Evolutionary conservation across 495 filamentous ascomycete species (phyloP).

Genomic region (Parmelia sp.): DNA sequence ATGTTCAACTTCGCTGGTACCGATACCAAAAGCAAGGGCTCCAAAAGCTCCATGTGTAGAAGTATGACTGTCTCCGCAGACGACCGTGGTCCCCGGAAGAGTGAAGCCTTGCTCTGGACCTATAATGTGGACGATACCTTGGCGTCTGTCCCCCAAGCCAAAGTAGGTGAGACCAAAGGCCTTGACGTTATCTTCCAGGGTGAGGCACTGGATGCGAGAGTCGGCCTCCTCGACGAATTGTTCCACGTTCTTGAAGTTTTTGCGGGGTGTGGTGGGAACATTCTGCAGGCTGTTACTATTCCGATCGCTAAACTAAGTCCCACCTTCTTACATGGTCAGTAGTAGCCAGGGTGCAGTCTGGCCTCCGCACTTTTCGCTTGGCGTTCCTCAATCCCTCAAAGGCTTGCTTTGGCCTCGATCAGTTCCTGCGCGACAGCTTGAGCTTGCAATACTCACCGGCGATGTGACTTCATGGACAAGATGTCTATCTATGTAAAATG

Average conservation of each 20-base stretch:
- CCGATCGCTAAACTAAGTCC: background rate
- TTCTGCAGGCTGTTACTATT: slow-evolving; percentile 53
- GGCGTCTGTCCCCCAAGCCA: slow-evolving; percentile 88
- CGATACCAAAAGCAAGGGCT: slow-evolving; percentile 92
- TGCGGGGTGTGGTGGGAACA: slow-evolving; percentile 81
- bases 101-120: slow-evolving; percentile 99
- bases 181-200: slow-evolving; percentile 95
- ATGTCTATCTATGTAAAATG: slow-evolving; percentile 62
- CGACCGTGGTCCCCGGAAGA: slow-evolving; percentile 91
- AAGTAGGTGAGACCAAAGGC: slow-evolving; percentile 96
- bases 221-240: slow-evolving; percentile 90
- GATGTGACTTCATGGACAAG: slow-evolving; percentile 98
- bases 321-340: slow-evolving; percentile 79
- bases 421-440: slow-evolving; percentile 16
- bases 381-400: slow-evolving; percentile 93
- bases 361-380: slow-evolving; percentile 76
- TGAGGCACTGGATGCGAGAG: slow-evolving; percentile 87
- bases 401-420: slow-evolving; percentile 61
- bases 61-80: slow-evolving; percentile 96
- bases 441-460: slow-evolving; percentile 49
- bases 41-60: slow-evolving; percentile 98
- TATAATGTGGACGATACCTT: slow-evolving; percentile 98
- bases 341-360: slow-evolving; percentile 93
- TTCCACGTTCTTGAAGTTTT: slow-evolving; percentile 77
- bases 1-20: slow-evolving; percentile 97